Conservation (phyloP, 371 early-diverging fungal genomes). For the Actinomucor elegans region DNA sequence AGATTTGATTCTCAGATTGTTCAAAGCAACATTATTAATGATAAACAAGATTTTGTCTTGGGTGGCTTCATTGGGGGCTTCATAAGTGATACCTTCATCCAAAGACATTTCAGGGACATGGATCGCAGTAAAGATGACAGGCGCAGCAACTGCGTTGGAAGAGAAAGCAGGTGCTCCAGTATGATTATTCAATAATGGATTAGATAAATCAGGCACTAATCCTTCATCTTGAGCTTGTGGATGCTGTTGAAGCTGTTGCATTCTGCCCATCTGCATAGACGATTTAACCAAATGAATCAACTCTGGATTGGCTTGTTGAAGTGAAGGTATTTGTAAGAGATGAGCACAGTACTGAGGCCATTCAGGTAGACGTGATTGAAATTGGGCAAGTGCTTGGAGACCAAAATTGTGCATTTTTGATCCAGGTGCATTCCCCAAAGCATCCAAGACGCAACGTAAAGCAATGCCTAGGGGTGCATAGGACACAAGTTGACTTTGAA, state of each 20-base stretch:
- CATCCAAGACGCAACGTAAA: constrained; percentile 82
- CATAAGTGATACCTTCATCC: constrained; percentile 39
- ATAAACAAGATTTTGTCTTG: constrained; percentile 95
- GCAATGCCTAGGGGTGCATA: constrained; percentile 76
- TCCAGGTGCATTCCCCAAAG: constrained; percentile 76
- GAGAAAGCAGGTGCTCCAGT: not conserved
- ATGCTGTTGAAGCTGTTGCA: constrained; percentile 14
- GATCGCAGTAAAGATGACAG: constrained; percentile 64
- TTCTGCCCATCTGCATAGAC: constrained; percentile 30
- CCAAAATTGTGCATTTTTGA: constrained; percentile 92
- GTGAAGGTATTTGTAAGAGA: constrained; percentile 75
- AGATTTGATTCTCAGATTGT: constrained; percentile 83
- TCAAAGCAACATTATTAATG: constrained; percentile 91
- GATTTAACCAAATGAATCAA: constrained; percentile 57
- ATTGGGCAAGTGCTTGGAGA: constrained; percentile 81
- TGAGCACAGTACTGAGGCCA: constrained; percentile 89
- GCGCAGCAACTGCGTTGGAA: constrained; percentile 18
- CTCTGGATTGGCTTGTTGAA: constrained; percentile 79
- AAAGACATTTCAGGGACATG: constrained; percentile 31
- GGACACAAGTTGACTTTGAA: constrained; percentile 83
- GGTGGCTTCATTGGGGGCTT: constrained; percentile 68
- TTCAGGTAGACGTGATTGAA: constrained; percentile 79
- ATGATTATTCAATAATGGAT: not conserved
- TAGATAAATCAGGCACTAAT: constrained; percentile 1
- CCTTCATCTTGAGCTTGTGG: constrained; percentile 11